Base-by-base conservation (phyloP, 2,329 filamentous ascomycete species). In the Anthostomella pinea region DNA sequence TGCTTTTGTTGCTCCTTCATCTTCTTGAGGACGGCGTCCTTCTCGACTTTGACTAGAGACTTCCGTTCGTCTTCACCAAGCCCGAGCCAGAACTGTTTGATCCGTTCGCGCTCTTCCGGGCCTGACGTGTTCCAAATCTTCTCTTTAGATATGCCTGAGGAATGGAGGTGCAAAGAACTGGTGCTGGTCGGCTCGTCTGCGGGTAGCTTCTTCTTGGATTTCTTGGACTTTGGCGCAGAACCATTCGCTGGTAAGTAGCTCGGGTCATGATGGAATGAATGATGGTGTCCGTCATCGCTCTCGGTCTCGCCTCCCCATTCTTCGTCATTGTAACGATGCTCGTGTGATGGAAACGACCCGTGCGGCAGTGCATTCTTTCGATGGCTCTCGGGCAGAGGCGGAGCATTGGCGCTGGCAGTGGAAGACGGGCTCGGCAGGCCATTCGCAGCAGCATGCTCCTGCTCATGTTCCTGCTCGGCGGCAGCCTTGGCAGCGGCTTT, bases 1-100 rank as follows among this genome's bases (percentile, higher is more conserved):
- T 97, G 90, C 66, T 97, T 97, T 64, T 98, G 93, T 65, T 98
- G 93, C 65, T 98, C 93, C 73, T 98, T 98, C 93, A 98, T 98
- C 72, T 98, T 98, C 59, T 87, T 89, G 38, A 98, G 69, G 1
- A 98, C 93, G 6, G 93, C 91, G 65, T 98, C 91, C 68, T 98
- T 98, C 66, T 98, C 93, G 19, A 98, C 91, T 66, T 96, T 96
- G 58, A 98, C 89, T 30, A 98, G 72, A 11, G 87, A 93, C 61
- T 95, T 93, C 53, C 93, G 86, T 62, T 97, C 90, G 23, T 95
- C 87, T 63, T 98, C 93, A 50, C 87, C 88, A 27, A 98, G 67
- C 11, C 89, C 89, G 35, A 98, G 77, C 93, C 93, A 98, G 66
- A 97, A 98, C 52, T 95, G 87, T 66, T 96, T 95, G 60, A 98